Evolutionary conservation across 805 yeast genomes (phyloP).

Genomic region (Yarrowia deformans): DNA sequence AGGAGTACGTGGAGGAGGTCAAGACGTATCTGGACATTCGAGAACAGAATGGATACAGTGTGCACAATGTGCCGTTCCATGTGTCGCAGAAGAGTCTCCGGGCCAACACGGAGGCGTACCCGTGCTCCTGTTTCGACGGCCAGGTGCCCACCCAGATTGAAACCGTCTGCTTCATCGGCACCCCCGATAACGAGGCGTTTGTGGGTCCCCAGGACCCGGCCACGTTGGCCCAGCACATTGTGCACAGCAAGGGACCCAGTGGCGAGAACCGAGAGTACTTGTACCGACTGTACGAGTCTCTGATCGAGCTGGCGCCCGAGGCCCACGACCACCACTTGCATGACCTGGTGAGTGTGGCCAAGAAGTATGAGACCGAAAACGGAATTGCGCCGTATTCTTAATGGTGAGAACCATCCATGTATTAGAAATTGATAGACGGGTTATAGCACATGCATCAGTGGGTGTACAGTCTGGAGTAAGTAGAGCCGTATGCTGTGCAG

Average conservation of each 20-base stretch:
- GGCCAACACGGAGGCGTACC: slow-evolving; percentile 28
- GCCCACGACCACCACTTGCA: slow-evolving; percentile 56
- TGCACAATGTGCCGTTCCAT: slow-evolving; percentile 70
- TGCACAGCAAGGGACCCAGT: slow-evolving; percentile 72
- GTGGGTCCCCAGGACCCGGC: slow-evolving; percentile 76
- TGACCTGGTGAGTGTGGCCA: slow-evolving; percentile 50
- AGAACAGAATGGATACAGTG: slow-evolving; percentile 88
- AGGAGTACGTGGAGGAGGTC: slow-evolving; percentile 67
- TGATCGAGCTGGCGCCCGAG: slow-evolving; percentile 53
- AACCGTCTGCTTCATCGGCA: slow-evolving; percentile 82
- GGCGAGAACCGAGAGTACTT: slow-evolving; percentile 82
- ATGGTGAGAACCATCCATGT: not conserved
- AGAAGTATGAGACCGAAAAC: slow-evolving; percentile 41
- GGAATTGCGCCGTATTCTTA: slow-evolving; percentile 28
- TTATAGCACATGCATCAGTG: not conserved
- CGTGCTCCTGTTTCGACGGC: slow-evolving; percentile 14
- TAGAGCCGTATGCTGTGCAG: not conserved
- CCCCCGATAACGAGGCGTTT: slow-evolving; percentile 79
- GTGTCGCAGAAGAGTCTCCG: slow-evolving; percentile 50
- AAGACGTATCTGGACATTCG: slow-evolving; percentile 75
- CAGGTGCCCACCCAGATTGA: slow-evolving; percentile 50
- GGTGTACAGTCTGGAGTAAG: not conserved
- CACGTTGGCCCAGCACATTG: slow-evolving; percentile 68
- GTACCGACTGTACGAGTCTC: slow-evolving; percentile 59
- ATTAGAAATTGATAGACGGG: slow-evolving; percentile 7